phyloP scores from a whole-genome alignment of 352 stramenopile genomes.

The Globisporangium echinulatum region DNA sequence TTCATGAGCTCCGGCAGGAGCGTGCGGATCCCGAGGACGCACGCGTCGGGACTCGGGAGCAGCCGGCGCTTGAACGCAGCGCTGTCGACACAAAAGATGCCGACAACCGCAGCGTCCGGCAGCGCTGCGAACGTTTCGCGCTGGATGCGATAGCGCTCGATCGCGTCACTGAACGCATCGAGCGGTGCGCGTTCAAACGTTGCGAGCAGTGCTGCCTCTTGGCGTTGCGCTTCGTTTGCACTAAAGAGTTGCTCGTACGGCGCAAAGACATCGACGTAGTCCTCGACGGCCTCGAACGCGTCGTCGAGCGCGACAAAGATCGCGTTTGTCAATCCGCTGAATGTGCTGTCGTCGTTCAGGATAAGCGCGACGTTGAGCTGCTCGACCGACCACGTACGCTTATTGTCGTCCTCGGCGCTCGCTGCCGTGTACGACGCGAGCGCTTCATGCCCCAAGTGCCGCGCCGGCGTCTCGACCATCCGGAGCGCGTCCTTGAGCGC shows the following conservation, averaged over 20 bases:
- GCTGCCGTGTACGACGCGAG: constrained; percentile 73
- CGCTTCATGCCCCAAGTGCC: constrained; percentile 76
- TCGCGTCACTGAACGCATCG: constrained; percentile 74
- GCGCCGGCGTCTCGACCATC: constrained; percentile 84
- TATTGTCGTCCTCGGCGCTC: constrained; percentile 79
- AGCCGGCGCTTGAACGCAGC: constrained; percentile 80
- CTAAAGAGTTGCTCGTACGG: constrained; percentile 84
- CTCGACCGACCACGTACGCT: constrained; percentile 72
- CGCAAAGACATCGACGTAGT: constrained; percentile 88
- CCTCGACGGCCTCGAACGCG: constrained; percentile 71
- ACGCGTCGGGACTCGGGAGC: constrained; percentile 85
- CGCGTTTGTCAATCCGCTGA: constrained; percentile 77
- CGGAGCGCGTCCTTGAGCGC: constrained; percentile 81
- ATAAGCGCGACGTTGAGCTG: constrained; percentile 76
- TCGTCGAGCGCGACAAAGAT: constrained; percentile 81
- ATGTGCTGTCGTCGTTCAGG: constrained; percentile 77
- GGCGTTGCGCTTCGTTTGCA: constrained; percentile 71
- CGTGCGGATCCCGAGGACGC: constrained; percentile 72
- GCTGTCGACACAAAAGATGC: constrained; percentile 92
- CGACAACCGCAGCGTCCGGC: constrained; percentile 74
- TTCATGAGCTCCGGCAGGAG: constrained; percentile 91
- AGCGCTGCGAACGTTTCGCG: constrained; percentile 79
- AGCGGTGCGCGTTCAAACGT: constrained; percentile 20
- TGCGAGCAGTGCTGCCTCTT: neutral
- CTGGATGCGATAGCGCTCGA: constrained; percentile 81